Base-by-base conservation (phyloP, 345 rosid genomes). In the Atalantia buxifolia region DNA sequence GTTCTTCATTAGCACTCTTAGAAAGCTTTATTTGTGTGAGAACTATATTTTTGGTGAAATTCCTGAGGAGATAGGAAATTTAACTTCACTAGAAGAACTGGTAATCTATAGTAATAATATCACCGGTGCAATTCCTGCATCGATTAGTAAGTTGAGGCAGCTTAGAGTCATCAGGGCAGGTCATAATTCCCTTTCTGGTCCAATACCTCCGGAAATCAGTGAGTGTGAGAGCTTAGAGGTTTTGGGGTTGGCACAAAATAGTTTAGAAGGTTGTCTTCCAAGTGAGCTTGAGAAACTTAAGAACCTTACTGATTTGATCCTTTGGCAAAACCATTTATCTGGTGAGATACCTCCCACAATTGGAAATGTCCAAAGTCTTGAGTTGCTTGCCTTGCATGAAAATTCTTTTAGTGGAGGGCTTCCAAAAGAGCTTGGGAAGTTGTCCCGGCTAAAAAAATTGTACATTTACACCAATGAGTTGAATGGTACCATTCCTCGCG, bases 171-270 rank as follows among this genome's bases (percentile, higher is more conserved):
- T 93, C 22, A 87, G 93, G 69, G 98, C 96, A 64, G 98, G 94
- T 28, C 83, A 85, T 75, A 93, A 93, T 55, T 76, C 66, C 7
- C 83, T 93, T 59, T 90, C 94, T 5, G 98, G 98, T 59, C 79
- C 86, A 72, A 89, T 93, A 74, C 98, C 97, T 2, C 72, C 87
- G 1, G 93, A 89, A 75, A 92, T 93, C 74, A 81, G 92, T 77
- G 86, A 90, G 57, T 93, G 98, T 71, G 85, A 78, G 79, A 89
- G 90, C 81, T 77, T 93, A 71, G 72, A 87, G 89, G 82, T 92
- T 78, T 85, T 93, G 77, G 98, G 98, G 66, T 84, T 92, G 81
- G 93, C 98, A 31, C 97, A 93, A 81, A 92, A 92, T 83, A 79
- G 83, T 63, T 86, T 93, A 10, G 92, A 89, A 79, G 98, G 94